Conservation (phyloP, 2,329 filamentous ascomycete genomes). For the Trichoderma sp. region DNA sequence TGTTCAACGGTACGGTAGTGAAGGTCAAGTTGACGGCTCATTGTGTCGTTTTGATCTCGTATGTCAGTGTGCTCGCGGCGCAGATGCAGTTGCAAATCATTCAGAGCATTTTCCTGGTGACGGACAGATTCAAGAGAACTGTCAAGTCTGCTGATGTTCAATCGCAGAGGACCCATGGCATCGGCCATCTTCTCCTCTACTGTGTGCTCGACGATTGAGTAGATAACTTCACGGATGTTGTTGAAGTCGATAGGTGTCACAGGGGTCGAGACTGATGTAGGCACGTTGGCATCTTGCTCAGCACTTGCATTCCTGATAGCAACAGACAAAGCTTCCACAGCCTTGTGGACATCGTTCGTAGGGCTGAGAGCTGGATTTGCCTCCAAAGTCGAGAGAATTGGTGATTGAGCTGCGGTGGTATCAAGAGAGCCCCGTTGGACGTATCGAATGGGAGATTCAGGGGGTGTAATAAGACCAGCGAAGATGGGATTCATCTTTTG, state of each 20-base stretch:
- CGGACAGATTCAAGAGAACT: constrained; percentile 3
- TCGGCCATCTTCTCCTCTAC: constrained; percentile 36
- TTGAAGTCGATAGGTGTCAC: constrained; percentile 18
- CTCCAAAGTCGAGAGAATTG: no score
- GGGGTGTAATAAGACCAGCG: constrained; percentile 22
- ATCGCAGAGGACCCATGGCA: constrained; percentile 32
- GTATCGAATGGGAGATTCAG: constrained; percentile 24
- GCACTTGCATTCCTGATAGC: background rate
- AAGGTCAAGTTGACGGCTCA: constrained; percentile 31
- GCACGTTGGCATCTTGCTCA: background rate
- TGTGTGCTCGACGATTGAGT: constrained; percentile 31
- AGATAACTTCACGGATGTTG: constrained; percentile 27
- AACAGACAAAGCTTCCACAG: background rate
- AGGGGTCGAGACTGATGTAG: no score
- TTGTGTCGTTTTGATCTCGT: constrained; percentile 28
- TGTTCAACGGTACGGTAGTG: constrained; percentile 26
- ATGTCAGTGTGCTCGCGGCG: constrained; percentile 24
- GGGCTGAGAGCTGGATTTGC: background rate
- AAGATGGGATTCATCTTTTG: constrained; percentile 13
- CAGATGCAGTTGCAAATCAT: constrained; percentile 4
- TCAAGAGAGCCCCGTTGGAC: background rate
- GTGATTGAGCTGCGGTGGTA: background rate
- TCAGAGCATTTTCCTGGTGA: no score
- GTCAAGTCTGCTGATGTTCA: constrained; percentile 28
- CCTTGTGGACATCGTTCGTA: background rate